A percentile compares a stretch with the other conserved stretches of the same genome.
Evolutionary conservation across 208 protist species (phyloP).

Genomic region (Wallacemonas sp.): DNA sequence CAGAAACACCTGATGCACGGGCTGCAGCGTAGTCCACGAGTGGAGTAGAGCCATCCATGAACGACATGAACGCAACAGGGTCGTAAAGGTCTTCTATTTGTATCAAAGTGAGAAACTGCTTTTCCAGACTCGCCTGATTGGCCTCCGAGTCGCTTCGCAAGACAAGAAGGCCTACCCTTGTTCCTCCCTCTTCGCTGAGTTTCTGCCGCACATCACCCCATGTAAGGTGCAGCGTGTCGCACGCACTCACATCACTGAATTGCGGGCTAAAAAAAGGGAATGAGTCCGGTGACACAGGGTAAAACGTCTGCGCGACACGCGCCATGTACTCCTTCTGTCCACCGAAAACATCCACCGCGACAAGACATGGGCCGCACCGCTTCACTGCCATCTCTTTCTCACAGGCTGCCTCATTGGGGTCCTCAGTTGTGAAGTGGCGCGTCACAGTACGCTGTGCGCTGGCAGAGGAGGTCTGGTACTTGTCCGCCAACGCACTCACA

Average conservation of each 20-base stretch:
- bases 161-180: slow-evolving; percentile 27
- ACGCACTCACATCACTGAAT: slow-evolving; percentile 10
- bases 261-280: slow-evolving; percentile 25
- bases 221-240: slow-evolving; percentile 21
- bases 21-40: slow-evolving; percentile 70
- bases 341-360: slow-evolving; percentile 46
- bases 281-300: slow-evolving; percentile 11
- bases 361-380: slow-evolving; percentile 33
- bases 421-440: slow-evolving; percentile 26
- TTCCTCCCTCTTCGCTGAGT: slow-evolving; percentile 17
- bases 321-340: slow-evolving; percentile 40
- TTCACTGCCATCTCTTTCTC: slow-evolving; percentile 28
- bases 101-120: slow-evolving; percentile 49
- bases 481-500: background rate
- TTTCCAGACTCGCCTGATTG: slow-evolving; percentile 2
- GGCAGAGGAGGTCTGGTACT: slow-evolving; percentile 26
- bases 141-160: slow-evolving; percentile 22
- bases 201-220: slow-evolving; percentile 30
- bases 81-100: slow-evolving; percentile 48
- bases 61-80: slow-evolving; percentile 60
- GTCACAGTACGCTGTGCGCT: slow-evolving; percentile 30
- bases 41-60: slow-evolving; percentile 53
- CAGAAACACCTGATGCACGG: slow-evolving; percentile 28
- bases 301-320: slow-evolving; percentile 5
- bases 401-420: slow-evolving; percentile 10